phyloP scores from a whole-genome alignment of 257 asterid species.

The Penstemon newberryi region DNA sequence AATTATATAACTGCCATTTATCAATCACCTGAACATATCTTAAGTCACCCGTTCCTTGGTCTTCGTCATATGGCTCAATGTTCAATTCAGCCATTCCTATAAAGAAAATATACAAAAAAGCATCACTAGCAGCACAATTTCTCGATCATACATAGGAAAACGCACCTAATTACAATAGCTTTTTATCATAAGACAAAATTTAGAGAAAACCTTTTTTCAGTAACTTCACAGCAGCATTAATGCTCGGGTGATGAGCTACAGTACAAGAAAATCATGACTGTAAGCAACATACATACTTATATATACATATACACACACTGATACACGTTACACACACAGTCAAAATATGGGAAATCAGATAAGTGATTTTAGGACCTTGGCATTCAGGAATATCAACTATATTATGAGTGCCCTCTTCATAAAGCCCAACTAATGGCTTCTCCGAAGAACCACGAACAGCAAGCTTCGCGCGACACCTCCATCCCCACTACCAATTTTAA shows the following conservation, averaged over 20 bases:
- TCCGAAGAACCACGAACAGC: constrained; percentile 74
- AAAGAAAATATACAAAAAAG: background rate
- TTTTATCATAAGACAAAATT: constrained; percentile 17
- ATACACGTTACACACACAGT: background rate
- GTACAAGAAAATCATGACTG: constrained; percentile 19
- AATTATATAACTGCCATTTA: constrained; percentile 8
- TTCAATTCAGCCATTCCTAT: constrained; percentile 66
- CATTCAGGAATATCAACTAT: constrained; percentile 89
- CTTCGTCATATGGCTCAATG: constrained; percentile 85
- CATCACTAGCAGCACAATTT: constrained; percentile 21
- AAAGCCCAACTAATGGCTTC: constrained; percentile 84
- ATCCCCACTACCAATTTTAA: constrained; percentile 67
- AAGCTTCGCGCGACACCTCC: constrained; percentile 98
- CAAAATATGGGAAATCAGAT: background rate
- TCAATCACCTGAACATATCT: constrained; percentile 84
- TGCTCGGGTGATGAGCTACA: constrained; percentile 94
- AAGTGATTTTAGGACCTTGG: constrained; percentile 47
- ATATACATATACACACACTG: background rate
- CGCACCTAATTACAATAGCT: background rate
- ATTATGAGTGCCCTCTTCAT: constrained; percentile 83
- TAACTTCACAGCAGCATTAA: constrained; percentile 79
- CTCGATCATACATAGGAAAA: background rate
- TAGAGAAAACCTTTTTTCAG: constrained; percentile 58
- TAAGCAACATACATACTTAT: background rate
- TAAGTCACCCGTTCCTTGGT: constrained; percentile 79